Base-by-base conservation (phyloP, 2,329 filamentous ascomycete species). In the Stenocarpella maydis region DNA sequence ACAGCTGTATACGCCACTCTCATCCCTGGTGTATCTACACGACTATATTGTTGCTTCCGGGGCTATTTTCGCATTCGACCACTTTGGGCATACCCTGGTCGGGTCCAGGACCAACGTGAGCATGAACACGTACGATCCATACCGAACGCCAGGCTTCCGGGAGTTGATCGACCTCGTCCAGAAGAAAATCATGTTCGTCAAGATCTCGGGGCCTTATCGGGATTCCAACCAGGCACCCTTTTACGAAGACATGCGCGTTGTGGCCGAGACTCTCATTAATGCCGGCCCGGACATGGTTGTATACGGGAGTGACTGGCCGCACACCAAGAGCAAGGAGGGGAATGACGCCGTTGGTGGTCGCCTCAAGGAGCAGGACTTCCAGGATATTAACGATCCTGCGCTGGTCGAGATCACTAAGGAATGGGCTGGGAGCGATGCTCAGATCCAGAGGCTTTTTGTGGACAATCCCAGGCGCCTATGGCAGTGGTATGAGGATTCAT, bases 401-500 rank as follows among this genome's bases (percentile, higher is more conserved):
- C 19, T 61, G 12, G 58, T 61, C 3, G 58, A 61, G 41, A 61
- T 61, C 26, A 61, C 58, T 6, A 61, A 61, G 58, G 58, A 34
- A 1, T 49, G 58, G 58, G 58, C 41, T 34, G 58, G 58, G n/a
- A 61, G 58, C 28, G 58, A 61, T 24, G 58, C 58, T 24, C 58
- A 61, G 41, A 47, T 61, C 15, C 58, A 61, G 58, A 31, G 58
- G 41, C 43, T 63, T 0, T 63, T 63, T n/a, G 58, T 63, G 28
- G 58, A 63, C 28, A 63, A 63, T 8, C 58, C 58, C 14, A 49
- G 58, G n/a, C 58, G 58, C 5, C 43, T 63, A 10, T 63, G 58
- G 58, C 58, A 63, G 43, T 63, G 58, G 58, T 63, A 63, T 8
- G 58, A 63, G 15, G 58, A 63, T 28, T 63, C 58, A 2, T 63